These are phyloP conservation scores for Myxozyma nipponensis DNA, from an alignment of 805 yeast species.

Conservation along the genomic window DNA sequence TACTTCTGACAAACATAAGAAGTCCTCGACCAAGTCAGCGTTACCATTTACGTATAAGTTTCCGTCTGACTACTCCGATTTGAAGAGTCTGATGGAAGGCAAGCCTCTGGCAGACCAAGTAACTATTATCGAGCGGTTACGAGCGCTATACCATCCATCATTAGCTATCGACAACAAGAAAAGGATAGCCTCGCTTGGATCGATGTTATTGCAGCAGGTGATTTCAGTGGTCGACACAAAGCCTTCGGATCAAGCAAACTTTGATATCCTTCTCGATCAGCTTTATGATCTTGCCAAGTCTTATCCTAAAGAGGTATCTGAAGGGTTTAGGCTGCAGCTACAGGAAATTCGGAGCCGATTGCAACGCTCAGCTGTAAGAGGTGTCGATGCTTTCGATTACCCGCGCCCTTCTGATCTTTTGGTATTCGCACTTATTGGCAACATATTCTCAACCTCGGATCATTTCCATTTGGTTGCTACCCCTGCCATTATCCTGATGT, in stretches of 20 bases:
- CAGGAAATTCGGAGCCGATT: conserved; percentile 54
- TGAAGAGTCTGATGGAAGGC: conserved; percentile 64
- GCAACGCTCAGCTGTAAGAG: conserved; percentile 19
- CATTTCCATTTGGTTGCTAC: conserved; percentile 89
- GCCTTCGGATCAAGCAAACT: neutral
- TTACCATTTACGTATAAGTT: conserved; percentile 40
- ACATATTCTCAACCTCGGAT: conserved; percentile 88
- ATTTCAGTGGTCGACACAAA: conserved; percentile 34
- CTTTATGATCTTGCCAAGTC: conserved; percentile 60
- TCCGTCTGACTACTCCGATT: conserved; percentile 58
- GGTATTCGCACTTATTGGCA: conserved; percentile 67
- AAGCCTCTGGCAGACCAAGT: conserved; percentile 52
- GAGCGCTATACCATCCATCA: conserved; percentile 66
- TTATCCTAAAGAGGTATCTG: conserved; percentile 61
- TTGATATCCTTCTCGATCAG: conserved; percentile 31
- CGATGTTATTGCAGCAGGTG: conserved; percentile 39
- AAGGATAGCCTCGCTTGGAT: conserved; percentile 35
- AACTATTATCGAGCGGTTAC: conserved; percentile 47
- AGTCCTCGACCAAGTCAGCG: conserved; percentile 4
- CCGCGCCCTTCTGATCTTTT: conserved; percentile 49
- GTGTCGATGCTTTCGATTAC: conserved; percentile 11
- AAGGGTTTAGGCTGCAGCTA: conserved; percentile 56
- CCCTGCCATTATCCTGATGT: conserved; percentile 70
- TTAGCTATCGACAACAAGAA: conserved; percentile 79
- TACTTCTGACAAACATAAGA: conserved; percentile 5